Evolutionary conservation across 768 basidiomycete genomes (phyloP).

Genomic region (Serendipita vermifera): DNA sequence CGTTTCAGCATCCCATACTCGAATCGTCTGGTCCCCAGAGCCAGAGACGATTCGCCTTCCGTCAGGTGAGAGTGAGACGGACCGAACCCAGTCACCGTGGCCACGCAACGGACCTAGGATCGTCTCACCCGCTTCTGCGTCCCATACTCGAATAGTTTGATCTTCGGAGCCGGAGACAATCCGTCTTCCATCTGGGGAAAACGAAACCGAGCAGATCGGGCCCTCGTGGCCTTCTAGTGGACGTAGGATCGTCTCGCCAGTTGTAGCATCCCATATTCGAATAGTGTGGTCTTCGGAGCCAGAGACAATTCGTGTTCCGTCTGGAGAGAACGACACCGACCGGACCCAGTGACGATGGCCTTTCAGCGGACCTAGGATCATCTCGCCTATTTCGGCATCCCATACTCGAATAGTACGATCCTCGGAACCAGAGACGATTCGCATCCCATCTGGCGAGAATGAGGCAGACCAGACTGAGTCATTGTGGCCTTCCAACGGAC

Average conservation of each 20-base stretch:
- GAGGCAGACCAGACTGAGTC: conserved; percentile 20
- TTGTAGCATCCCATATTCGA: conserved; percentile 24
- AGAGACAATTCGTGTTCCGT: conserved; percentile 22
- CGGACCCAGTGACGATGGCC: conserved; percentile 14
- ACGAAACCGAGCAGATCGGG: conserved; percentile 20
- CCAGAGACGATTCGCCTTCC: conserved; percentile 23
- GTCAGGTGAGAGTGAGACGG: conserved; percentile 21
- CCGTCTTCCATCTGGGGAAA: conserved; percentile 21
- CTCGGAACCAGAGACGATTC: conserved; percentile 23
- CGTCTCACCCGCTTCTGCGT: conserved; percentile 19
- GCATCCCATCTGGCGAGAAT: conserved; percentile 22
- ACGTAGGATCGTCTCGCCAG: conserved; percentile 20
- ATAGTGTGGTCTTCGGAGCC: conserved; percentile 20
- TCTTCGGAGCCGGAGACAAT: conserved; percentile 24
- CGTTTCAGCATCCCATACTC: conserved; percentile 21
- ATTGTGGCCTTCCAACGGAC: conserved; percentile 13
- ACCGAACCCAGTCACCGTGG: conserved; percentile 21
- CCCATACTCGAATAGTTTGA: conserved; percentile 23
- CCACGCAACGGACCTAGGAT: conserved; percentile 20
- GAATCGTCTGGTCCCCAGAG: conserved; percentile 21
- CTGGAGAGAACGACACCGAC: conserved; percentile 20
- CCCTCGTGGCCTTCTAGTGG: conserved; percentile 18
- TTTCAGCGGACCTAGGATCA: conserved; percentile 11
- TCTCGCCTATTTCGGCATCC: conserved; percentile 19
- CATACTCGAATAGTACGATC: conserved; percentile 23